Evolutionary conservation across 1,284 basidiomycete genomes (phyloP).

Genomic region (Ceratobasidium sp.): DNA sequence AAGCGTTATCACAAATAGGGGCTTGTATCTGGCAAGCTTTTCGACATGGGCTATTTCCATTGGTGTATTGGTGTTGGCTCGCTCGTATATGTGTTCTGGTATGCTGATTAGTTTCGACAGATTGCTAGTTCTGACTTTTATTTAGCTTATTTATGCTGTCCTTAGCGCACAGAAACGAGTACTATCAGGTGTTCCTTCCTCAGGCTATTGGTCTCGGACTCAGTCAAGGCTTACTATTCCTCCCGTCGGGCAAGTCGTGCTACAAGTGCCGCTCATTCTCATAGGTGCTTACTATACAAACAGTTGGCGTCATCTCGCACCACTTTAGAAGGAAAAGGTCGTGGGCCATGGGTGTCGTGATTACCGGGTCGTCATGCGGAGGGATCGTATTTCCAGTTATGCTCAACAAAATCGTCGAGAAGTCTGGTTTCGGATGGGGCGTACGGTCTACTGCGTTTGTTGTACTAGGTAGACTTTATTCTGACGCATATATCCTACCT

Average conservation of each 20-base stretch:
- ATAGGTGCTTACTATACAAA: slow-evolving; percentile 57
- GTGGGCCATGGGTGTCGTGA: slow-evolving; percentile 65
- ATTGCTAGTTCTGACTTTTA: neutral
- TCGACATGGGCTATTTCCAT: slow-evolving; percentile 41
- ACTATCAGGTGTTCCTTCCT: slow-evolving; percentile 60
- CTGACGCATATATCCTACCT: neutral
- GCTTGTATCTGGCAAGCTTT: slow-evolving; percentile 21
- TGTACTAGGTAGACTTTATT: slow-evolving; percentile 21
- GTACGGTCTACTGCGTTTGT: slow-evolving; percentile 43
- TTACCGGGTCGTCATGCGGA: slow-evolving; percentile 66
- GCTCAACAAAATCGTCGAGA: slow-evolving; percentile 68
- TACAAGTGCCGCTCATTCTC: neutral
- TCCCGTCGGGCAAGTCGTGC: slow-evolving; percentile 50
- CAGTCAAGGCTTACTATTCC: slow-evolving; percentile 63
- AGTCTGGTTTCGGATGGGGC: slow-evolving; percentile 72
- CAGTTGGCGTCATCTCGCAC: slow-evolving; percentile 67
- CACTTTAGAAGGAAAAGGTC: slow-evolving; percentile 65
- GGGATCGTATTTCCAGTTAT: slow-evolving; percentile 77
- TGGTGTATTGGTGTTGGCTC: slow-evolving; percentile 21
- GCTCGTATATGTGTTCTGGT: slow-evolving; percentile 32
- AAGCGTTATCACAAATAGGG: slow-evolving; percentile 1
- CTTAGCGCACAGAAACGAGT: slow-evolving; percentile 55
- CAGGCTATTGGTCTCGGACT: slow-evolving; percentile 64
- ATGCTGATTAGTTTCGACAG: neutral
- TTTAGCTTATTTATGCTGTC: slow-evolving; percentile 58